A percentile compares a stretch with the other conserved stretches of the same genome.
These are phyloP conservation scores for Dendrothele bispora DNA, from an alignment of 768 basidiomycete genomes.

Conservation along the genomic window DNA sequence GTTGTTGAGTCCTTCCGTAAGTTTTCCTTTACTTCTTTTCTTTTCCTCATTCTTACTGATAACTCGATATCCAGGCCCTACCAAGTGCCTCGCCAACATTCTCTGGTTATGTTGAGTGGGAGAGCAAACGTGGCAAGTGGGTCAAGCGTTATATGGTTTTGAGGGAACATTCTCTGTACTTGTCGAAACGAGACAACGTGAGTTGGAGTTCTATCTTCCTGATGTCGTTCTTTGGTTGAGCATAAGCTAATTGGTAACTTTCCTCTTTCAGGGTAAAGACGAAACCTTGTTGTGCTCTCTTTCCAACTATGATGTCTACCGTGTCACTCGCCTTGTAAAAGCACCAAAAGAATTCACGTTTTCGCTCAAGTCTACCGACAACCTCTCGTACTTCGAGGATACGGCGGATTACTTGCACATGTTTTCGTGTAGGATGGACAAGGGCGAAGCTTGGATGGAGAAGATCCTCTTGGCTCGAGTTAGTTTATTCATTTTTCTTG, in stretches of 20 bases:
- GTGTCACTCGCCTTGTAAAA: slow-evolving; percentile 72
- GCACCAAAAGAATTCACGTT: slow-evolving; percentile 86
- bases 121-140: slow-evolving; percentile 94
- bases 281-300: slow-evolving; percentile 79
- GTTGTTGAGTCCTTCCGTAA: slow-evolving; percentile 58
- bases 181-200: slow-evolving; percentile 89
- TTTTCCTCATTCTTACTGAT: neutral
- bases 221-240: no score
- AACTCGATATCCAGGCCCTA: slow-evolving; percentile 30
- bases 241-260: slow-evolving; percentile 6
- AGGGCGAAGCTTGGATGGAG: slow-evolving; percentile 79
- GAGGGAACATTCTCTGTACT: slow-evolving; percentile 80
- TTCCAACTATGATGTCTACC: slow-evolving; percentile 87
- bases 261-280: slow-evolving; percentile 73
- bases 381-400: slow-evolving; percentile 83
- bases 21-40: slow-evolving; percentile 21
- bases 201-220: slow-evolving; percentile 20
- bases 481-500: slow-evolving; percentile 27
- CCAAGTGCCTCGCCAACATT: slow-evolving; percentile 46
- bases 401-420: slow-evolving; percentile 84
- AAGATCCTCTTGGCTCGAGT: slow-evolving; percentile 81
- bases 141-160: slow-evolving; percentile 88
- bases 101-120: slow-evolving; percentile 80
- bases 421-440: slow-evolving; percentile 75
- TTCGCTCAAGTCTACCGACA: slow-evolving; percentile 87